Evolutionary conservation across 345 rosid species (phyloP).

Genomic region (Rhodamnia rubescens): DNA sequence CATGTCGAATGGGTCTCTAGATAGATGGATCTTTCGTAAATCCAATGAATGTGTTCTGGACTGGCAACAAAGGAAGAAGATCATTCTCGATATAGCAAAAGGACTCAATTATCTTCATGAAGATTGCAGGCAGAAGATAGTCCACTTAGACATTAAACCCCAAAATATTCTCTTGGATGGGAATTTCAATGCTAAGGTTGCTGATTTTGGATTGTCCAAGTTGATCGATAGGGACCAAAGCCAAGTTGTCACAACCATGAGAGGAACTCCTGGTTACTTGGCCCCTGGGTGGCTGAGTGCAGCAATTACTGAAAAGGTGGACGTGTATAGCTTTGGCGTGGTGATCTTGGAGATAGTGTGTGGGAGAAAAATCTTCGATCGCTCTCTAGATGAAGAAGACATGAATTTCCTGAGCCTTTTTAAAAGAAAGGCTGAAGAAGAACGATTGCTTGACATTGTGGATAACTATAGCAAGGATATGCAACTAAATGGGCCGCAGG

Average conservation of each 20-base stretch:
- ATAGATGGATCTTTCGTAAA: slow-evolving; percentile 14
- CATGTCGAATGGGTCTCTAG: slow-evolving; percentile 15
- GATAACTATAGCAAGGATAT: slow-evolving; percentile 9
- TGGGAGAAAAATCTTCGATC: slow-evolving; percentile 5
- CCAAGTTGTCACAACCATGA: not conserved
- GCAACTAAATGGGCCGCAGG: slow-evolving; percentile 2
- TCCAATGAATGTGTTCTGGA: not conserved
- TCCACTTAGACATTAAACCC: slow-evolving; percentile 7
- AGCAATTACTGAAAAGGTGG: not conserved
- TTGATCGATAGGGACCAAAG: not conserved
- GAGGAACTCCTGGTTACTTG: slow-evolving; percentile 11
- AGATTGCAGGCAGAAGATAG: slow-evolving; percentile 12
- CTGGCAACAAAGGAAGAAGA: slow-evolving; percentile 17
- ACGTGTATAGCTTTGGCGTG: slow-evolving; percentile 19
- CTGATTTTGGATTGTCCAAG: slow-evolving; percentile 10
- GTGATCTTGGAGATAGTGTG: slow-evolving; percentile 15
- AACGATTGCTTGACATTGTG: slow-evolving; percentile 2
- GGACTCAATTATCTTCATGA: slow-evolving; percentile 23
- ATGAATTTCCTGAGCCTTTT: slow-evolving; percentile 9
- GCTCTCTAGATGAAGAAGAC: slow-evolving; percentile 4
- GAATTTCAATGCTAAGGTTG: slow-evolving; percentile 1
- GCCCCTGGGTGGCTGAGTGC: slow-evolving; percentile 1
- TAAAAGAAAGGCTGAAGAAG: slow-evolving; percentile 2
- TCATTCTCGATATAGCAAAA: slow-evolving; percentile 17
- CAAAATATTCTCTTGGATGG: slow-evolving; percentile 7